Percentiles rank a stretch among this genome's conserved stretches.
Conservation (phyloP, 352 stramenopile species). For the Globisporangium heterothallicum region DNA sequence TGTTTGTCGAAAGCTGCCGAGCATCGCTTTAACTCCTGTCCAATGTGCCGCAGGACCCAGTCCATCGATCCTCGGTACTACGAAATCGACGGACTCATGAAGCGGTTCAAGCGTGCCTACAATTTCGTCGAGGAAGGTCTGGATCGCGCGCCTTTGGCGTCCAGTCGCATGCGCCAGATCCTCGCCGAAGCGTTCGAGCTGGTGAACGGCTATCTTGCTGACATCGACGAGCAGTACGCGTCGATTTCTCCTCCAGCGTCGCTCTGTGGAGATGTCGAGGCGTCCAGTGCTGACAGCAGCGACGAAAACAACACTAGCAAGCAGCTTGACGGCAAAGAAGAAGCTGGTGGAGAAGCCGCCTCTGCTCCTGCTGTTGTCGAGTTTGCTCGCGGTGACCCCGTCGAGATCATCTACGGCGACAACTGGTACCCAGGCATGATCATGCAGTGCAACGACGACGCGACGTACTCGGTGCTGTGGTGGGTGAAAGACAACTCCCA, state of each 20-base stretch:
- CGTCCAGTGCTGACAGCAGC: conserved; percentile 1
- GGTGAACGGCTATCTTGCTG: conserved; percentile 39
- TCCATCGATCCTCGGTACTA: conserved; percentile 78
- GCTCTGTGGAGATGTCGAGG: conserved; percentile 9
- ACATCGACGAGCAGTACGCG: conserved; percentile 59
- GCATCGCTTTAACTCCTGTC: conserved; percentile 71
- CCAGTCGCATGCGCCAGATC: conserved; percentile 63
- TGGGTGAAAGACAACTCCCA: conserved; percentile 80
- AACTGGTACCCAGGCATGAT: conserved; percentile 67
- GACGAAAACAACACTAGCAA: not conserved
- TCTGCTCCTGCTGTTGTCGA: not conserved
- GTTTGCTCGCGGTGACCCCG: conserved; percentile 58
- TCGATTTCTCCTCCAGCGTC: conserved; percentile 36
- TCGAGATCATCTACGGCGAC: conserved; percentile 48
- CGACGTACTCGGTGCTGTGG: conserved; percentile 72
- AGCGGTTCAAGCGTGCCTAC: conserved; percentile 71
- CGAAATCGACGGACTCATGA: conserved; percentile 70
- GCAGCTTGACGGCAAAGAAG: not conserved
- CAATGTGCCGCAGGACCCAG: conserved; percentile 61
- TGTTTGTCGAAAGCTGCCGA: conserved; percentile 67
- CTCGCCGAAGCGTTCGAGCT: conserved; percentile 57
- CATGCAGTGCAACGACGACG: conserved; percentile 48
- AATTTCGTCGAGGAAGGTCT: conserved; percentile 50
- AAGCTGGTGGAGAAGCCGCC: conserved; percentile 2
- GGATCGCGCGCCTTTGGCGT: conserved; percentile 41